A percentile compares a stretch with the other conserved stretches of the same genome.
These are phyloP conservation scores for Zasmidium angulare DNA, from an alignment of 2,329 filamentous ascomycete species.

Conservation along the genomic window DNA sequence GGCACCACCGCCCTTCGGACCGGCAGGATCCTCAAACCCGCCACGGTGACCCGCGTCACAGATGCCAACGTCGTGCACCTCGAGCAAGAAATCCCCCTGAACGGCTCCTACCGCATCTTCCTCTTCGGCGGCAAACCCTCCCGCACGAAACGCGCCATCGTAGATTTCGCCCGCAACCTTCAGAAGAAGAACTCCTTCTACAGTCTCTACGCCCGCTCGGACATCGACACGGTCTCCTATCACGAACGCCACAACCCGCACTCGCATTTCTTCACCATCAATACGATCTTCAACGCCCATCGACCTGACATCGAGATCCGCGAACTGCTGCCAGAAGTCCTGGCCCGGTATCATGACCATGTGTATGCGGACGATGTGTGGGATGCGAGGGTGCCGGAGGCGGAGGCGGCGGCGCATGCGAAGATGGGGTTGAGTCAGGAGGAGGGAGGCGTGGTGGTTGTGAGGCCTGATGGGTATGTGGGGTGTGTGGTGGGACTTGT, in stretches of 20 bases:
- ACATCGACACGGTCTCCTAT: conserved; percentile 64
- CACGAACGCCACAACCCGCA: conserved; percentile 86
- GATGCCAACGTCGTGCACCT: conserved; percentile 89
- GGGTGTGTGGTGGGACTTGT: conserved; percentile 71
- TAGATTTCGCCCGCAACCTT: conserved; percentile 68
- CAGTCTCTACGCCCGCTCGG: conserved; percentile 60
- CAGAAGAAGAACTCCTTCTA: conserved; percentile 71
- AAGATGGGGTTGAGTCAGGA: conserved; percentile 80
- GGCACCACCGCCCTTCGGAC: conserved; percentile 64
- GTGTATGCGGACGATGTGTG: conserved; percentile 83
- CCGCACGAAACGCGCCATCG: conserved; percentile 61
- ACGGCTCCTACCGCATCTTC: conserved; percentile 84
- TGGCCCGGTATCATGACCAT: conserved; percentile 76
- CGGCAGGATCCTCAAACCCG: conserved; percentile 73
- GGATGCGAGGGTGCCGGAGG: conserved; percentile 68
- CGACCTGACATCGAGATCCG: conserved; percentile 71
- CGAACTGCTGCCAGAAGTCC: conserved; percentile 65
- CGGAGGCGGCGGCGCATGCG: conserved; percentile 73
- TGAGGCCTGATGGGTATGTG: conserved; percentile 84
- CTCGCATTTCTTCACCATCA: conserved; percentile 76
- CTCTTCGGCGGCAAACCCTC: conserved; percentile 73
- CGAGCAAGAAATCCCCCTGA: conserved; percentile 85
- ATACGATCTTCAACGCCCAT: conserved; percentile 69
- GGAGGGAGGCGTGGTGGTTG: conserved; percentile 75
- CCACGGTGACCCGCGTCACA: conserved; percentile 80